Evolutionary conservation across 1,284 basidiomycete species (phyloP).

Genomic region (Wolfiporia cocos): DNA sequence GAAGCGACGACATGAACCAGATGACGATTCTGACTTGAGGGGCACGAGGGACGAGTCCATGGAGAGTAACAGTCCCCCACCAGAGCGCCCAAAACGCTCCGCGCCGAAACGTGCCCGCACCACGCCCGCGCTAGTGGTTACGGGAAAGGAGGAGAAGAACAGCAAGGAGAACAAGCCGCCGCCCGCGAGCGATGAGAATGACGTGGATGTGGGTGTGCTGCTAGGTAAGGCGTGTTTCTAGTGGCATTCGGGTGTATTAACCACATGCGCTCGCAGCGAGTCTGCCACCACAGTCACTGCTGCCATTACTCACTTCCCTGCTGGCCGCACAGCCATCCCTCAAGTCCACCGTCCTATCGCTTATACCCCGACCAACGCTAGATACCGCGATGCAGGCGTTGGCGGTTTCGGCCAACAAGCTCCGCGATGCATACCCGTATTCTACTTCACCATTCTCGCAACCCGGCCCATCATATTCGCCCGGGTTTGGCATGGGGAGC

Average conservation of each 20-base stretch:
- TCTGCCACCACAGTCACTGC: conserved; percentile 63
- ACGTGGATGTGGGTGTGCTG: conserved; percentile 73
- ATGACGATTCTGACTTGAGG: conserved; percentile 41
- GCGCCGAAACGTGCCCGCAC: conserved; percentile 62
- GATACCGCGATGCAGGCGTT: conserved; percentile 68
- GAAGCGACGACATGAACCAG: conserved; percentile 60
- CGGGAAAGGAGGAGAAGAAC: conserved; percentile 18
- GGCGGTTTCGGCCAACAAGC: conserved; percentile 58
- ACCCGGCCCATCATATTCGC: conserved; percentile 17
- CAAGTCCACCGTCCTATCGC: conserved; percentile 59
- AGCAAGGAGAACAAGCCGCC: conserved; percentile 41
- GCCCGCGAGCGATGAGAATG: conserved; percentile 36
- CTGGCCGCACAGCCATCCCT: conserved; percentile 59
- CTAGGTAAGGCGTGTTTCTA: conserved; percentile 45
- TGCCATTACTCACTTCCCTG: conserved; percentile 65
- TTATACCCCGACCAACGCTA: conserved; percentile 75
- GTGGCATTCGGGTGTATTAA: conserved; percentile 5
- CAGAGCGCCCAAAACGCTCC: conserved; percentile 62
- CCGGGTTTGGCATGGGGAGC: conserved; percentile 16
- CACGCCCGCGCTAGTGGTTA: conserved; percentile 23
- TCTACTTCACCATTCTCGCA: conserved; percentile 44
- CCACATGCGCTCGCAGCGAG: conserved; percentile 40
- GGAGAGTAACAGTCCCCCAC: conserved; percentile 78
- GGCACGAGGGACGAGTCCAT: conserved; percentile 55
- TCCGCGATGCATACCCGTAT: conserved; percentile 77